Evolutionary conservation across 2,329 filamentous ascomycete species (phyloP).

Genomic region (Penicillium janthinellum): DNA sequence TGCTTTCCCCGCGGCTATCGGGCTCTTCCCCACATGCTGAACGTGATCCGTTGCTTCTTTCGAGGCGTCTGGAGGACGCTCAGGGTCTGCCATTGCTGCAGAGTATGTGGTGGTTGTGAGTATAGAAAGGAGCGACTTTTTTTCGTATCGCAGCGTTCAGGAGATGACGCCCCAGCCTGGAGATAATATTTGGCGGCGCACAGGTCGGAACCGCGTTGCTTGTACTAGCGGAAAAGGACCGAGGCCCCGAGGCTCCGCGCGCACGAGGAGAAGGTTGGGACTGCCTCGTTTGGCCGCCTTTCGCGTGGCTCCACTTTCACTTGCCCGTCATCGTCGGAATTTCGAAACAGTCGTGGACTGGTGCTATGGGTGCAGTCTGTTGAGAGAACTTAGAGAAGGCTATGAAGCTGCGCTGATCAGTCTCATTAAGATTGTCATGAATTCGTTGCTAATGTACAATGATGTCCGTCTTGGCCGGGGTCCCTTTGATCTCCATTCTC

Average conservation of each 20-base stretch:
- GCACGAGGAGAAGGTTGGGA: slow-evolving; percentile 10
- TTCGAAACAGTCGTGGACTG: neutral
- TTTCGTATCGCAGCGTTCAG: neutral
- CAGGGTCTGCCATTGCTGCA: slow-evolving; percentile 26
- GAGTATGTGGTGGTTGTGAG: neutral
- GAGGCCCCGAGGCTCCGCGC: slow-evolving; percentile 31
- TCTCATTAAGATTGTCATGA: too few relatives aligned
- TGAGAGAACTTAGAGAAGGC: too few relatives aligned
- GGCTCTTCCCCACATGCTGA: slow-evolving; percentile 23
- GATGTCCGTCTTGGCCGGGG: too few relatives aligned
- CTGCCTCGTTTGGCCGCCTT: slow-evolving; percentile 17
- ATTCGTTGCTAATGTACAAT: too few relatives aligned
- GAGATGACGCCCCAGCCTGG: neutral
- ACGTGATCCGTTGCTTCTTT: slow-evolving; percentile 14
- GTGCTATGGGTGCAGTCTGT: neutral
- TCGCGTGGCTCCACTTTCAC: slow-evolving; percentile 1
- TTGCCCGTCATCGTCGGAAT: neutral
- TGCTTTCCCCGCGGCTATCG: slow-evolving; percentile 26
- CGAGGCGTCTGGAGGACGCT: slow-evolving; percentile 17
- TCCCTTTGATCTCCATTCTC: neutral
- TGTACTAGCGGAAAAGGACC: slow-evolving; percentile 21
- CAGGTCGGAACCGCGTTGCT: slow-evolving; percentile 11
- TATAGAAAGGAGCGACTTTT: slow-evolving; percentile 7
- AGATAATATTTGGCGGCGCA: neutral
- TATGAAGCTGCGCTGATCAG: too few relatives aligned